Evolutionary conservation across 192 early-diverging fungal genomes (phyloP), one percentile per base, ranked within the genome.

Genomic region (Piromyces sp.): DNA sequence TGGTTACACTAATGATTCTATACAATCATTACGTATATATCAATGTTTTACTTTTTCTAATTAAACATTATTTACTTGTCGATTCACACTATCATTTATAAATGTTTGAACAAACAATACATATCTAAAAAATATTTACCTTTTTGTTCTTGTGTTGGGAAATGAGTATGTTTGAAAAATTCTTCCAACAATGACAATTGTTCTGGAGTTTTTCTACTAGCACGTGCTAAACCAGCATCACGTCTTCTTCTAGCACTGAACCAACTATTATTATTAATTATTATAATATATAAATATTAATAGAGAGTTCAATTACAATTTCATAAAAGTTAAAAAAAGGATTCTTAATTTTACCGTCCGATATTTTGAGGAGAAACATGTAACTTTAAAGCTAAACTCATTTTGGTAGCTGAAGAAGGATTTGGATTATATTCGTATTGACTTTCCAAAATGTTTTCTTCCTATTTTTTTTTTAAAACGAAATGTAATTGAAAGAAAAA

Each of bases 291-390:
- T n/a, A n/a, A n/a, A n/a, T n/a, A n/a, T n/a, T n/a, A n/a, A n/a
- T n/a, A n/a, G n/a, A n/a, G n/a, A n/a, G n/a, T n/a, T n/a, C n/a
- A n/a, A n/a, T n/a, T n/a, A n/a, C n/a, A n/a, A n/a, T n/a, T n/a
- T n/a, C n/a, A n/a, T n/a, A n/a, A n/a, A n/a, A n/a, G n/a, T n/a
- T n/a, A n/a, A n/a, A n/a, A n/a, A n/a, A n/a, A n/a, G n/a, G n/a
- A n/a, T n/a, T n/a, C n/a, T 17, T 17, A 17, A 22, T 22, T 3
- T 36, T 31, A 80, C 79, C 80, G 38, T 3, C 81, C 81, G 22
- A 81, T 37, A 79, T 81, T 81, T 79, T 81, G 81, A 9, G 81
- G 81, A 30, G 40, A 78, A 19, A 81, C 81, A 79, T 81, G 81
- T 7, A 81, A 30, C 14, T 81, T 79, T 30, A 81, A 79, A 6